These are phyloP conservation scores for Diaporthe eres DNA, from an alignment of 2,329 filamentous ascomycete species.

Conservation along the genomic window DNA sequence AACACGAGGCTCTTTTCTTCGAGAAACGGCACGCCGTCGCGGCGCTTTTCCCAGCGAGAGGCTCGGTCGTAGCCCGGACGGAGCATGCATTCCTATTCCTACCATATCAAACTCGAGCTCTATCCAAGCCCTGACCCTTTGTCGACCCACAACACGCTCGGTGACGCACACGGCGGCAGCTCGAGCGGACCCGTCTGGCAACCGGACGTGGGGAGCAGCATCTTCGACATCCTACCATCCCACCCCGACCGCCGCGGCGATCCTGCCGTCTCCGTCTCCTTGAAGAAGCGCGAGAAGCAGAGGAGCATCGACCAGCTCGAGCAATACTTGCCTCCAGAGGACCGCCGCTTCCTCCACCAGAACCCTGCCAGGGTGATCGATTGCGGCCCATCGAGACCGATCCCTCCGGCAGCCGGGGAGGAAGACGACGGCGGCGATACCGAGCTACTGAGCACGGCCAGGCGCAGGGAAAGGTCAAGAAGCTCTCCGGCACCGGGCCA, in stretches of 20 bases:
- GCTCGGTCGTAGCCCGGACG: constrained; percentile 17
- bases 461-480: constrained; percentile 56
- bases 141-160: constrained; percentile 41
- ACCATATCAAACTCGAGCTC: constrained; percentile 77
- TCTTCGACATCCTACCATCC: constrained; percentile 70
- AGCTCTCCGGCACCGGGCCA: constrained; percentile 61
- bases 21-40: neutral
- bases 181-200: constrained; percentile 60
- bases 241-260: constrained; percentile 54
- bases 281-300: constrained; percentile 38
- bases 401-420: constrained; percentile 42
- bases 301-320: constrained; percentile 40
- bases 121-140: constrained; percentile 63
- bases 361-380: constrained; percentile 59
- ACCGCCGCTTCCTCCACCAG: constrained; percentile 36
- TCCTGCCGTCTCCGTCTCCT: constrained; percentile 21
- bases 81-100: constrained; percentile 73
- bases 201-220: constrained; percentile 61
- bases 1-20: neutral
- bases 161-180: constrained; percentile 36
- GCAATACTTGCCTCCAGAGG: constrained; percentile 41
- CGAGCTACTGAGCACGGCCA: constrained; percentile 56
- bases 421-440: constrained; percentile 51
- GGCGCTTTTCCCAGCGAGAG: neutral
- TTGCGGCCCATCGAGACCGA: constrained; percentile 60